Base-by-base conservation (phyloP, 768 basidiomycete species). In the Lentinula guzmanii region DNA sequence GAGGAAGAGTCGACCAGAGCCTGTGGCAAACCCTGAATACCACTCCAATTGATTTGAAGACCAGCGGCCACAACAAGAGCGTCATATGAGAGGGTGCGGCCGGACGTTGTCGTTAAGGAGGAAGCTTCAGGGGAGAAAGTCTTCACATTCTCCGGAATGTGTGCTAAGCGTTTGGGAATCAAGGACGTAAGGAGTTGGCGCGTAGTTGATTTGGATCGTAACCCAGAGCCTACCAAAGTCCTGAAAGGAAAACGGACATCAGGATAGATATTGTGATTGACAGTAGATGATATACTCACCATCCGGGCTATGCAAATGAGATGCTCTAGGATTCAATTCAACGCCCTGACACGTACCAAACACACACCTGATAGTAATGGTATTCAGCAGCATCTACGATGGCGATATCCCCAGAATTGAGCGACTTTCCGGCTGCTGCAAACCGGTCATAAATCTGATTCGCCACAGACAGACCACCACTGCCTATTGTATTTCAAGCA, bases 221-320 rank as follows among this genome's bases (percentile, higher is more conserved):
- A 80, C 33, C 95, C 96, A n/a, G 93, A 78, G 13, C 93, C 95
- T 42, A 94, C 95, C 45, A 97, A 83, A 1, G 95, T 96, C 94
- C 92, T 93, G n/a, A 62, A 63, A 61, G 37, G 21, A 34, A 53
- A 41, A n/a, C 45, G 65, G 18, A 51, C 50, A 51, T 42, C 45
- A 53, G 52, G 51, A 59, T 35, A 37, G 54, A 51, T 7, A 31
- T 10, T 52, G 35, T 46, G 39, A 24, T 41, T 33, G 11, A 4
- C 53, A n/a, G 28, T 13, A 15, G 34, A 46, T 16, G n/a, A 5
- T 48, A 15, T 10, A 66, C 77, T 68, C 72, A 92, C 92, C 95
- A 98, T 75, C 95, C 96, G 21, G 96, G 96, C 85, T 95, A 61
- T 34, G 33, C 11, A 43, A 4, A 24, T 16, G 31, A 48, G 24